Base-by-base conservation (phyloP, 768 basidiomycete genomes). In the Nevesoporus exiguus region DNA sequence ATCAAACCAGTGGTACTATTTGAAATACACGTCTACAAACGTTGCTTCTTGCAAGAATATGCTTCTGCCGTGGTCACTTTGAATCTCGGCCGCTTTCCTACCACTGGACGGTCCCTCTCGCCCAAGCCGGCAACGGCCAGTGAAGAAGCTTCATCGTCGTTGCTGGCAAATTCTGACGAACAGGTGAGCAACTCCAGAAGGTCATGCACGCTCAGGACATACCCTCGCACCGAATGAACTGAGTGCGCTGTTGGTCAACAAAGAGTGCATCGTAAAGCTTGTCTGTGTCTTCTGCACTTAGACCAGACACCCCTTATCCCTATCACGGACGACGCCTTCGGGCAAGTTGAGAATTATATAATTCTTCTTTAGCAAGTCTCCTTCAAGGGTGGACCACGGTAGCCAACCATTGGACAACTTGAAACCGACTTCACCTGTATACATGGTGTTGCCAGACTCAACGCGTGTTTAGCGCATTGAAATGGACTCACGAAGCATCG, bases 321-420 rank as follows among this genome's bases (percentile, higher is more conserved):
- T 41, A 2, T 60, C 51, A 3, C 51, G 54, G 19, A 33, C 22
- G 3, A 60, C 49, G 0, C 40, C 49, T 2, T 44, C 13, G 0
- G 60, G 60, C 60, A 54, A 60, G 15, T 60, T 48, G 17, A 48
- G 0, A 7, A 60, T 50, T 24, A 0, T 29, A n/a, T 56, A 61
- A 4, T 59, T 55, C 2, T 41, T 40, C 37, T 40, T 54, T 13
- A 6, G 6, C 1, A 57, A 9, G 9, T 61, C 47, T 4, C 8
- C n/a, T n/a, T 58, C 44, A 19, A 62, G 56, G 3, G 56, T 62
- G 2, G 52, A 55, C 61, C 59, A 58, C 0, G 52, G 61, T 0
- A 61, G 55, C 0, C 55, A 55, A 19, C 47, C 40, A 0, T 49
- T 49, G 3, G 49, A 8, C 14, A 57, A n/a, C 17, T n/a, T 22